phyloP scores from a whole-genome alignment of 495 filamentous ascomycete genomes.

The Bathelium albidoporum region DNA sequence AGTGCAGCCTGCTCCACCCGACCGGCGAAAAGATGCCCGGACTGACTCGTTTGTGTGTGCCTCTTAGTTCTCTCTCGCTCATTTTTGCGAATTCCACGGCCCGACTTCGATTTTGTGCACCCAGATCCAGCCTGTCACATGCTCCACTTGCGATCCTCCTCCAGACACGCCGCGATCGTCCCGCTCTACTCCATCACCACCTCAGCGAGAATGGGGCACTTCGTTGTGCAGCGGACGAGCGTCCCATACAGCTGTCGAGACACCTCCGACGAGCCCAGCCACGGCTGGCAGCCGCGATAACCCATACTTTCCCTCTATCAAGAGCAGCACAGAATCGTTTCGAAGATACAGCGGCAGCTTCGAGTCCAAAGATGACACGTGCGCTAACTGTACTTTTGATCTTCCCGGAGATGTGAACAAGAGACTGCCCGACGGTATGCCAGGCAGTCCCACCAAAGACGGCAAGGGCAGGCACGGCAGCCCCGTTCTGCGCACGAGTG shows the following conservation, averaged over 20 bases:
- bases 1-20: neutral
- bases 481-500: slow-evolving; percentile 47
- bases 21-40: neutral
- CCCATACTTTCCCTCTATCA: slow-evolving; percentile 32
- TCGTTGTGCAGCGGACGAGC: slow-evolving; percentile 17
- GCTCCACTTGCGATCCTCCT: slow-evolving; percentile 48
- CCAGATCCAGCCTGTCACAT: slow-evolving; percentile 71
- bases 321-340: slow-evolving; percentile 29
- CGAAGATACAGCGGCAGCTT: slow-evolving; percentile 21
- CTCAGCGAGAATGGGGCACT: slow-evolving; percentile 8
- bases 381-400: slow-evolving; percentile 49
- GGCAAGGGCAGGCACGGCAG: slow-evolving; percentile 43
- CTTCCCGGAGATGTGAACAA: slow-evolving; percentile 45
- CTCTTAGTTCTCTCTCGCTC: slow-evolving; percentile 75
- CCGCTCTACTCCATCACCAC: slow-evolving; percentile 16
- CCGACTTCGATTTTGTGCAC: slow-evolving; percentile 93
- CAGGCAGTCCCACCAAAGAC: slow-evolving; percentile 40
- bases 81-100: slow-evolving; percentile 94
- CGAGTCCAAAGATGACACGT: slow-evolving; percentile 45
- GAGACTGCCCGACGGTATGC: slow-evolving; percentile 44
- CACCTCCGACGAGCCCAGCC: slow-evolving; percentile 52
- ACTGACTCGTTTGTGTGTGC: neutral
- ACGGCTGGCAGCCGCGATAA: slow-evolving; percentile 15
- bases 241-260: slow-evolving; percentile 41
- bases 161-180: slow-evolving; percentile 38